A percentile compares a stretch with the other conserved stretches of the same genome.
Evolutionary conservation across 2,329 filamentous ascomycete genomes (phyloP).

Genomic region (Colletotrichum sp.): DNA sequence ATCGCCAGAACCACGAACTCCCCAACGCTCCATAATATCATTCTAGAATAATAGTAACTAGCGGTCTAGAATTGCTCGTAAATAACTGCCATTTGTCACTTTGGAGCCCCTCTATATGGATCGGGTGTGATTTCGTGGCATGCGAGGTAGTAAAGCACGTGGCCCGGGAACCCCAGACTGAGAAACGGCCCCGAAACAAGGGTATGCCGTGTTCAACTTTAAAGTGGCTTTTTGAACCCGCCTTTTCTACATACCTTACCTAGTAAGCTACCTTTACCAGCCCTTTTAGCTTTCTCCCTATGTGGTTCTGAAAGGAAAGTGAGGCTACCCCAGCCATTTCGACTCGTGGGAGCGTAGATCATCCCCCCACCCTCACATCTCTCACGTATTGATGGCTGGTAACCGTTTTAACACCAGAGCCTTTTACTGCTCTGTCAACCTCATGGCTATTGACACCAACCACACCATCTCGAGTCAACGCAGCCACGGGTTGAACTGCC

Average conservation of each 20-base stretch:
- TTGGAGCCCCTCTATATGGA: neutral
- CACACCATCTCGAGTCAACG: constrained; percentile 1
- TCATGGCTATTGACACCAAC: neutral
- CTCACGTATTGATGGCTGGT: neutral
- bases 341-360: constrained; percentile 1
- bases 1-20: neutral
- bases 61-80: neutral
- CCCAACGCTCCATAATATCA: neutral
- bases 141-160: neutral
- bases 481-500: neutral
- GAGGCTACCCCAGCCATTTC: neutral
- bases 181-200: neutral
- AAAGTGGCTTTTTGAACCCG: neutral
- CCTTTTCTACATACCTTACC: neutral
- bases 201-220: neutral
- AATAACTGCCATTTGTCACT: neutral
- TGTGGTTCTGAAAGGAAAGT: neutral
- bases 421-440: neutral
- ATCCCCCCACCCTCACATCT: neutral
- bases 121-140: neutral
- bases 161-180: neutral
- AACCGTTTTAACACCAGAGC: neutral
- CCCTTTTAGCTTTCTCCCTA: neutral
- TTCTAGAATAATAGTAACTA: neutral
- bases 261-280: neutral